Conservation (phyloP, 257 asterid species). For the Nicotiana otophora region DNA sequence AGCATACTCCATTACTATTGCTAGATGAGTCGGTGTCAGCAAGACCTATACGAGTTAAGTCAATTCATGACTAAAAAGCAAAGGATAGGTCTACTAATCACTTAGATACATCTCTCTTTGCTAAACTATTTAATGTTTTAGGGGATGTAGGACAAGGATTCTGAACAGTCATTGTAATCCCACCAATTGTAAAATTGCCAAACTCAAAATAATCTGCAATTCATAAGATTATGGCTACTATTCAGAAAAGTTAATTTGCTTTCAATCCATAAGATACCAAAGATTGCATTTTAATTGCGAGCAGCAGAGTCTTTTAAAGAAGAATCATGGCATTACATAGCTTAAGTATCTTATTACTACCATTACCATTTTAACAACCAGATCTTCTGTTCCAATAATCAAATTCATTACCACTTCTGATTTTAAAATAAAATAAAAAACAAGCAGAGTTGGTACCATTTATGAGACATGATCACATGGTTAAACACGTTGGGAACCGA, state of each 20-base stretch:
- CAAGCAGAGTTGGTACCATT: too few species aligned
- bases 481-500: too few species aligned
- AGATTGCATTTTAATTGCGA: not conserved
- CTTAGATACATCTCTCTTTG: not conserved
- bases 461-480: too few species aligned
- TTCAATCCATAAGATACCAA: not conserved
- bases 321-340: not conserved
- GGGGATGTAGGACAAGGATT: not conserved
- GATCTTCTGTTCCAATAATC: not conserved
- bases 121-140: not conserved
- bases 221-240: not conserved
- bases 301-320: not conserved
- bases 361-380: not conserved
- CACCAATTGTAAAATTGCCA: not conserved
- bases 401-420: not conserved
- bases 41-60: conserved; percentile 20
- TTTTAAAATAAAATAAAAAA: too few species aligned
- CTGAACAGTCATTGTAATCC: not conserved
- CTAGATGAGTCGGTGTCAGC: conserved; percentile 41
- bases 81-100: not conserved
- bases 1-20: conserved; percentile 47
- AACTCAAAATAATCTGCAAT: not conserved
- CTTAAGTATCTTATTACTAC: not conserved
- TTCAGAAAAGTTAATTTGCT: not conserved
- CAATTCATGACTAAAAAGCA: not conserved